Percentiles rank a stretch among this genome's conserved stretches.
Conservation (phyloP, 202 grass and related monocot genomes). For the Cymbopogon flexuosus region DNA sequence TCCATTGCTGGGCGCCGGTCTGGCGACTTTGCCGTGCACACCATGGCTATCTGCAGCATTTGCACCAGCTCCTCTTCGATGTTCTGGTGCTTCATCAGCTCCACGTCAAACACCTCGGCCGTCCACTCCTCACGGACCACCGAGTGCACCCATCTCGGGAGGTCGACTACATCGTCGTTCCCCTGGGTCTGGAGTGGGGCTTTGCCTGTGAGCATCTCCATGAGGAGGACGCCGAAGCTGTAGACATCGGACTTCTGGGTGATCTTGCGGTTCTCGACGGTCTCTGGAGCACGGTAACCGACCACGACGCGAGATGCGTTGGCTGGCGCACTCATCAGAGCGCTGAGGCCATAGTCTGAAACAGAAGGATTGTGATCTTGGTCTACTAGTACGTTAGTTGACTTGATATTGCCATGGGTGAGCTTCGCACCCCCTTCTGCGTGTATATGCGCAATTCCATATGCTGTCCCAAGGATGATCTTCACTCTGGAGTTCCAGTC, state of each 20-base stretch:
- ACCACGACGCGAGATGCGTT: slow-evolving; percentile 59
- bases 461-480: slow-evolving; percentile 72
- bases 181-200: slow-evolving; percentile 74
- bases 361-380: slow-evolving; percentile 54
- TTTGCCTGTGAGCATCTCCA: slow-evolving; percentile 93
- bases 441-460: slow-evolving; percentile 68
- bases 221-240: slow-evolving; percentile 83
- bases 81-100: slow-evolving; percentile 59
- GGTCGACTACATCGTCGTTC: slow-evolving; percentile 66
- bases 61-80: slow-evolving; percentile 89
- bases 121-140: slow-evolving; percentile 99
- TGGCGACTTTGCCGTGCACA: slow-evolving; percentile 49
- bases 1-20: slow-evolving; percentile 73
- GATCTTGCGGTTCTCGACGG: slow-evolving; percentile 63
- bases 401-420: slow-evolving; percentile 88
- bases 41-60: slow-evolving; percentile 90
- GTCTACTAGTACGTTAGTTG: slow-evolving; percentile 71
- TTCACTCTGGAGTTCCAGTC: slow-evolving; percentile 83
- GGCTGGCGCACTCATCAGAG: slow-evolving; percentile 46
- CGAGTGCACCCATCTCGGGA: slow-evolving; percentile 85
- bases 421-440: slow-evolving; percentile 71
- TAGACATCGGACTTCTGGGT: slow-evolving; percentile 86
- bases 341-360: slow-evolving; percentile 72
- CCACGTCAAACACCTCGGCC: slow-evolving; percentile 80
- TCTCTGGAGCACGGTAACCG: slow-evolving; percentile 84